These are phyloP conservation scores for Cicer judaicum DNA, from an alignment of 306 rosid species.

Conservation along the genomic window DNA sequence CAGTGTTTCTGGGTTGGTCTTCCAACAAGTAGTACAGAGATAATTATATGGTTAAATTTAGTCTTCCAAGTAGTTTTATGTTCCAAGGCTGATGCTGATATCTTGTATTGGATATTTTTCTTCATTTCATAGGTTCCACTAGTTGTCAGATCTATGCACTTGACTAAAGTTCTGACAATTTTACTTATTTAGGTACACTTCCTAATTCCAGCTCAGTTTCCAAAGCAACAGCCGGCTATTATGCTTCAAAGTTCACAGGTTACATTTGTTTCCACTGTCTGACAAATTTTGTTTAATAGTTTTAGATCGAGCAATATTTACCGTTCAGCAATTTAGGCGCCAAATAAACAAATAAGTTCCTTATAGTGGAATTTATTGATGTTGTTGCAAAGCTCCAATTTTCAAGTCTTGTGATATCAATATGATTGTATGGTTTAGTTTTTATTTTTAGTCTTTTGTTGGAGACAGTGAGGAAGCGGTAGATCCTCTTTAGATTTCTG, in stretches of 20 bases:
- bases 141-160: slow-evolving; percentile 13
- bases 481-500: slow-evolving; percentile 1
- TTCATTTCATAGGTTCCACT: slow-evolving; percentile 14
- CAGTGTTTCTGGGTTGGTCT: slow-evolving; percentile 12
- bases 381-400: slow-evolving; percentile 14
- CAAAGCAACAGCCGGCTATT: slow-evolving; percentile 82
- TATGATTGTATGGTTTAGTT: slow-evolving; percentile 12
- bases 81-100: slow-evolving; percentile 28
- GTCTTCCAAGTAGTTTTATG: slow-evolving; percentile 49
- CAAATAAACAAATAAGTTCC: slow-evolving; percentile 17
- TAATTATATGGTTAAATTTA: slow-evolving; percentile 33
- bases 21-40: slow-evolving; percentile 5
- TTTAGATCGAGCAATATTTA: slow-evolving; percentile 14
- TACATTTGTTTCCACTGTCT: slow-evolving; percentile 33
- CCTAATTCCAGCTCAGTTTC: slow-evolving; percentile 79
- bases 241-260: slow-evolving; percentile 98
- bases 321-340: background rate
- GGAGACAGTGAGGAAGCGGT: slow-evolving; percentile 1
- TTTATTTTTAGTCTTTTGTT: slow-evolving; percentile 30
- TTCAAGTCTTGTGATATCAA: slow-evolving; percentile 2
- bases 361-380: slow-evolving; percentile 8
- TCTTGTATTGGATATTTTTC: slow-evolving; percentile 28
- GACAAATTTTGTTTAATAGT: background rate
- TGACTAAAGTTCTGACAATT: slow-evolving; percentile 32
- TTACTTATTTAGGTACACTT: slow-evolving; percentile 71